Evolutionary conservation across 805 yeast genomes (phyloP), one percentile per base, ranked within the genome.

Genomic region (Clavispora santaluciae): DNA sequence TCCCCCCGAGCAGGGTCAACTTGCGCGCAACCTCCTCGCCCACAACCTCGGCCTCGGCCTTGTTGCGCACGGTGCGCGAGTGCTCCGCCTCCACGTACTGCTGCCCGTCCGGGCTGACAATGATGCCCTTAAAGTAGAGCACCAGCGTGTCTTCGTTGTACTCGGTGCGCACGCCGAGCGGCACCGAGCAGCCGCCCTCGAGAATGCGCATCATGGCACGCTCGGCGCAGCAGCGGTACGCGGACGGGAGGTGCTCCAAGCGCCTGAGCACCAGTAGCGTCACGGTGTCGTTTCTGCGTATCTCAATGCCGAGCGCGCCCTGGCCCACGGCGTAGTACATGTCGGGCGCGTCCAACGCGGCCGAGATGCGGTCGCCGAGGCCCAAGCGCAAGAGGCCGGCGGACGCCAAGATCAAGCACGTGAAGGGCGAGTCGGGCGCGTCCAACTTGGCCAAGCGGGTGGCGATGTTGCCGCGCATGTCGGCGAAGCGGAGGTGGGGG

Each of bases 291-390:
- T 73, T 76, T 43, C 74, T 74, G 53, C 95, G 76, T 50, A 91
- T 86, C 66, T 93, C 99, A 21, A 93, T 69, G 15, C 98, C 99
- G 34, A 93, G 65, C 0, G 98, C 98, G 48, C 99, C 99, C 68
- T 93, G 99, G n/a, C 99, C 99, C 35, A 93, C 96, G 1, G 99
- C 96, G 59, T 91, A 86, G 59, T 81, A 84, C 95, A 91, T 86
- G 41, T 83, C 86, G 24, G 86, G 84, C 5, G 80, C 73, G 41
- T 82, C 78, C 47, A 93, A 71, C 49, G 71, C 74, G 47, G 76
- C 71, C 5, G 96, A 81, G 57, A 93, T 88, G 60, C 97, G 72
- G 50, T 78, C 61, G n/a, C 76, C 79, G 39, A 90, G 66, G 10
- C 81, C 85, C 33, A 84, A 66, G 50, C 99, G 77, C 17, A 77